Percentiles rank a stretch among this genome's conserved stretches.
Conservation (phyloP, 352 stramenopile species). For the Pythium insidiosum region DNA sequence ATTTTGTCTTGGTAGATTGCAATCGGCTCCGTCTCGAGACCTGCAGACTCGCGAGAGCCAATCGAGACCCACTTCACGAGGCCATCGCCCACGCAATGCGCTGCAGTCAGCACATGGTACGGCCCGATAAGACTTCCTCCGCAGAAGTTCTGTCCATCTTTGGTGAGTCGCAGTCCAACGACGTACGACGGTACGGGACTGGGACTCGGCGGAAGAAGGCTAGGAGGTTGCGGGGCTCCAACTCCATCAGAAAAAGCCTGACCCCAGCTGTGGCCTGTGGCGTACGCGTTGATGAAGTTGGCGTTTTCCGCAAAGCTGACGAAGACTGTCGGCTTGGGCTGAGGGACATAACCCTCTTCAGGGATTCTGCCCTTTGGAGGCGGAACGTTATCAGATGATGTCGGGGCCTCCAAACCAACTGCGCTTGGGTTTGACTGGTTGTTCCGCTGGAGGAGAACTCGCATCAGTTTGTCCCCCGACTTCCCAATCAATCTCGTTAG, state of each 20-base stretch:
- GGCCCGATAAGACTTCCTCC: conserved; percentile 28
- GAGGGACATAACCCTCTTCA: too few relatives aligned
- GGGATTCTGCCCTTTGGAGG: too few relatives aligned
- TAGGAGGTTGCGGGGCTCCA: too few relatives aligned
- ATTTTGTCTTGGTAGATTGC: conserved; percentile 11
- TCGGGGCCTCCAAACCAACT: too few relatives aligned
- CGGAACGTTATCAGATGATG: too few relatives aligned
- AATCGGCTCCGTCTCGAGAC: conserved; percentile 9
- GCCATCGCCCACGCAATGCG: conserved; percentile 25
- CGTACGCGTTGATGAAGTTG: conserved; percentile 23
- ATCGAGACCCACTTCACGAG: conserved; percentile 18
- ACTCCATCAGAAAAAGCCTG: too few relatives aligned
- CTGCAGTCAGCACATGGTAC: conserved; percentile 28
- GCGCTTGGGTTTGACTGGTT: too few relatives aligned
- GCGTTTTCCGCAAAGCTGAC: conserved; percentile 14
- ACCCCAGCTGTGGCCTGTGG: conserved; percentile 8
- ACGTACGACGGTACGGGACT: conserved; percentile 5
- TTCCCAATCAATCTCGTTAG: too few relatives aligned
- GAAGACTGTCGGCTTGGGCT: neutral
- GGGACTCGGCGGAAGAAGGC: neutral
- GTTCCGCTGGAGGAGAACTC: too few relatives aligned
- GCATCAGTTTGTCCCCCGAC: too few relatives aligned
- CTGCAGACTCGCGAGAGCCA: conserved; percentile 8
- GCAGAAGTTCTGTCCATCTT: conserved; percentile 27
- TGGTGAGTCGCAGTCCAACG: conserved; percentile 15